These are phyloP conservation scores for Leccinum incarnatum DNA, from an alignment of 768 basidiomycete genomes.

Conservation along the genomic window DNA sequence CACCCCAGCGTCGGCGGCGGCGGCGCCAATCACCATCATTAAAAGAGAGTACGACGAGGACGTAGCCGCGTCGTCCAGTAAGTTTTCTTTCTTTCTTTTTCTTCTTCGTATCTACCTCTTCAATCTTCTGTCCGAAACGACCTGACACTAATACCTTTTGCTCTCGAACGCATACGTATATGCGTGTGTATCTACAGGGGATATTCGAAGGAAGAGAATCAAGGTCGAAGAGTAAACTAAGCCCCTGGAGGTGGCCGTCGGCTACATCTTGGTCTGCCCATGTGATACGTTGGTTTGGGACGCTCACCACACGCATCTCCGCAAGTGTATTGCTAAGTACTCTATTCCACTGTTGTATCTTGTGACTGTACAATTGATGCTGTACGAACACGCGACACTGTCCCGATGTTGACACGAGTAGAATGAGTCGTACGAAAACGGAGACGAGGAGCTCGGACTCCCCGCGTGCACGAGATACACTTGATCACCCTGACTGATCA, in stretches of 20 bases:
- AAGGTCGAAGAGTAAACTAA: slow-evolving; percentile 15
- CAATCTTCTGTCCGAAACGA: not conserved
- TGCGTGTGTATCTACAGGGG: not conserved
- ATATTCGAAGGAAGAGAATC: slow-evolving; percentile 11
- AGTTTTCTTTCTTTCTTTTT: not conserved
- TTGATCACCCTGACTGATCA: not conserved
- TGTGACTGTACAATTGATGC: no score
- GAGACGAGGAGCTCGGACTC: no score
- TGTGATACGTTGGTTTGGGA: no score
- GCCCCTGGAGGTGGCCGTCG: not conserved
- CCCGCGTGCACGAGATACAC: no score
- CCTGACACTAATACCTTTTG: not conserved
- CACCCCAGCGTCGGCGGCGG: not conserved
- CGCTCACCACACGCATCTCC: no score
- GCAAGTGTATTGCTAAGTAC: no score
- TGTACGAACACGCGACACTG: not conserved
- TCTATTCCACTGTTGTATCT: not conserved
- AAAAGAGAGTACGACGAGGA: slow-evolving; percentile 19
- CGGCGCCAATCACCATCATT: not conserved
- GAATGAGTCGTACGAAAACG: no score
- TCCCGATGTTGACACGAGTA: no score
- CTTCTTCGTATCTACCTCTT: not conserved
- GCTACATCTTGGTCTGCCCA: not conserved
- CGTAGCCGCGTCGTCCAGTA: not conserved
- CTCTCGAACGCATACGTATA: not conserved